A percentile compares a stretch with the other conserved stretches of the same genome.
phyloP scores from a whole-genome alignment of 257 asterid species.

The Solanum dulcamara region DNA sequence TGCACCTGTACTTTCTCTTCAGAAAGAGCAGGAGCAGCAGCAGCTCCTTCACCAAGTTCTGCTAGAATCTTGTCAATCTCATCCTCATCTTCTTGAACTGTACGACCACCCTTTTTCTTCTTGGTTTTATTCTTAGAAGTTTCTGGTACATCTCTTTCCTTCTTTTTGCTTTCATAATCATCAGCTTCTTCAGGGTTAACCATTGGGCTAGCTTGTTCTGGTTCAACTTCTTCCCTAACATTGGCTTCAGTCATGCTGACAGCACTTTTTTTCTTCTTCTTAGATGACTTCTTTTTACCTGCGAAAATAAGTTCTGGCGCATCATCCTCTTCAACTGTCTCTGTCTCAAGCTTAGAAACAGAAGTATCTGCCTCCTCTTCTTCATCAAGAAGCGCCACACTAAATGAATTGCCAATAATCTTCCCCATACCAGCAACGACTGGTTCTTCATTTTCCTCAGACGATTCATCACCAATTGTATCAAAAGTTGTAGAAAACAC shows the following conservation, averaged over 20 bases:
- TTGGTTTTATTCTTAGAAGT: conserved; percentile 72
- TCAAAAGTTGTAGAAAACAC: conserved; percentile 13
- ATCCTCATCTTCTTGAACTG: conserved; percentile 8
- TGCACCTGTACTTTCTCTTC: neutral
- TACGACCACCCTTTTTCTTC: conserved; percentile 38
- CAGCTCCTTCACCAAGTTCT: neutral
- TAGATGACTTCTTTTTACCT: conserved; percentile 84
- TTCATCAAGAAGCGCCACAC: conserved; percentile 1
- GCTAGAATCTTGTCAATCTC: conserved; percentile 5
- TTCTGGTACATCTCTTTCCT: conserved; percentile 21
- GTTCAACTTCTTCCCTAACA: conserved; percentile 7
- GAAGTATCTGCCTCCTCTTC: conserved; percentile 32
- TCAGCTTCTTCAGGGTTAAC: neutral
- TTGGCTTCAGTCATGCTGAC: conserved; percentile 3
- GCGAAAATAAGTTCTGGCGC: conserved; percentile 32
- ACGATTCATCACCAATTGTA: conserved; percentile 17
- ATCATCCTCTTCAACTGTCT: conserved; percentile 34
- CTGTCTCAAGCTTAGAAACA: conserved; percentile 14
- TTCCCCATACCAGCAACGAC: conserved; percentile 48
- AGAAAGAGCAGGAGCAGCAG: neutral
- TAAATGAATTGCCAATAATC: conserved; percentile 2
- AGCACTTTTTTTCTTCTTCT: conserved; percentile 42
- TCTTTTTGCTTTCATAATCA: conserved; percentile 4
- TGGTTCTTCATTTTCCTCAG: conserved; percentile 34
- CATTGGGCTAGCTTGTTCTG: conserved; percentile 1